These are phyloP conservation scores for Rhexocercosporidium sp. DNA, from an alignment of 2,329 filamentous ascomycete species.

Conservation along the genomic window DNA sequence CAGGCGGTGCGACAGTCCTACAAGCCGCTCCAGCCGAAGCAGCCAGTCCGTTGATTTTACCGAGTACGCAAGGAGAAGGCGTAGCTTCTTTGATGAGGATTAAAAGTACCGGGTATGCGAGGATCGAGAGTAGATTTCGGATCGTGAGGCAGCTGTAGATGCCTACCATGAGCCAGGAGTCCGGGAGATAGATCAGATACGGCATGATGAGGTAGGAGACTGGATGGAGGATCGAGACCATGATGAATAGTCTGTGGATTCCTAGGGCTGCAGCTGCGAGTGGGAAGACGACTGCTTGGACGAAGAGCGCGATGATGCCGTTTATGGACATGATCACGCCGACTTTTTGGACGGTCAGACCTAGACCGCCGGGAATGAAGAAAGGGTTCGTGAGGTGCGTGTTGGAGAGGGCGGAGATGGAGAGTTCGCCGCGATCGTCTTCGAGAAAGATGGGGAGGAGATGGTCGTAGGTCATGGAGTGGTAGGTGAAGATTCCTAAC, in stretches of 20 bases:
- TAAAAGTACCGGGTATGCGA: conserved; percentile 67
- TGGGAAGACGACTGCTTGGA: conserved; percentile 67
- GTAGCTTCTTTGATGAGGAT: conserved; percentile 73
- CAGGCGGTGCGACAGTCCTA: conserved; percentile 69
- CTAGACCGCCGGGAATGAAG: conserved; percentile 65
- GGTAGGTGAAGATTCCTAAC: conserved; percentile 89
- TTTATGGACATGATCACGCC: conserved; percentile 66
- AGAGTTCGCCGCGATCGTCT: conserved; percentile 61
- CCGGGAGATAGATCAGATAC: conserved; percentile 59
- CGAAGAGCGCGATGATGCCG: conserved; percentile 62
- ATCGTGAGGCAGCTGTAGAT: conserved; percentile 57
- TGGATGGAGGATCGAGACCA: conserved; percentile 17
- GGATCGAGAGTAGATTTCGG: conserved; percentile 65
- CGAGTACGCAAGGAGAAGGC: conserved; percentile 59
- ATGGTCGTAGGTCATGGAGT: conserved; percentile 94
- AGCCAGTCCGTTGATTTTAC: conserved; percentile 69
- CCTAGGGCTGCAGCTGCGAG: conserved; percentile 62
- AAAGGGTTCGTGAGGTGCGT: conserved; percentile 48
- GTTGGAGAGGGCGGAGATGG: conserved; percentile 33
- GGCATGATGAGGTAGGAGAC: conserved; percentile 63
- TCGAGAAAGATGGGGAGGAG: conserved; percentile 92
- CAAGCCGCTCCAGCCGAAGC: conserved; percentile 70
- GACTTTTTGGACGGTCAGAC: conserved; percentile 65
- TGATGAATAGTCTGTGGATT: conserved; percentile 51
- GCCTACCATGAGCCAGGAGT: conserved; percentile 55